Conservation (phyloP, 441 rosid species). For the Hura crepitans region DNA sequence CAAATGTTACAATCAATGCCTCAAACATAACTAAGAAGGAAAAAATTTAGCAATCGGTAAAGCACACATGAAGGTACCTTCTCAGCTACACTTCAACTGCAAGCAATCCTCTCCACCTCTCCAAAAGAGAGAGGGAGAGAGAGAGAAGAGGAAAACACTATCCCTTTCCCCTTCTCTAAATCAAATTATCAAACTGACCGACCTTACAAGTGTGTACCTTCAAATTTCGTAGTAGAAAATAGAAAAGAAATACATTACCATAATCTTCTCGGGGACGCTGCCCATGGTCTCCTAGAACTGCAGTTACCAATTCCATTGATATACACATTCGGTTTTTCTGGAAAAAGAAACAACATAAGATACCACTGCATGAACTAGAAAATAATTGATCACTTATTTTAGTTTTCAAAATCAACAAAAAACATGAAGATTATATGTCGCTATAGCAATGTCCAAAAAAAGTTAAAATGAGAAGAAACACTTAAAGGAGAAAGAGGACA, state of each 20-base stretch:
- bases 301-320: slow-evolving; percentile 98
- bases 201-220: not conserved
- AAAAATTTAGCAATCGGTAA: not conserved
- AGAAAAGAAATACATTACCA: slow-evolving; percentile 40
- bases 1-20: not conserved
- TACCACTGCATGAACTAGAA: not conserved
- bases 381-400: not conserved
- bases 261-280: slow-evolving; percentile 87
- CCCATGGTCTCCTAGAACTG: slow-evolving; percentile 97
- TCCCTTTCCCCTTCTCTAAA: not conserved
- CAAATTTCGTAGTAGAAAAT: slow-evolving; percentile 4
- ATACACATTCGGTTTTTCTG: slow-evolving; percentile 76
- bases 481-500: not conserved
- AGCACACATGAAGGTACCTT: not conserved
- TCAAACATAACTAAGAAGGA: not conserved
- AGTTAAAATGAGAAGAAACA: not conserved
- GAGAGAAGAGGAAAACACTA: too few species aligned
- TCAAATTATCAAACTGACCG: not conserved
- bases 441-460: too few species aligned
- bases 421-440: not conserved
- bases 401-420: not conserved
- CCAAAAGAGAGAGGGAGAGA: too few species aligned
- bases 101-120: not conserved
- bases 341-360: slow-evolving; percentile 19
- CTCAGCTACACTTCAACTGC: not conserved